Evolutionary conservation across 1,284 basidiomycete species (phyloP).

Genomic region (Apiotrichum sp.): DNA sequence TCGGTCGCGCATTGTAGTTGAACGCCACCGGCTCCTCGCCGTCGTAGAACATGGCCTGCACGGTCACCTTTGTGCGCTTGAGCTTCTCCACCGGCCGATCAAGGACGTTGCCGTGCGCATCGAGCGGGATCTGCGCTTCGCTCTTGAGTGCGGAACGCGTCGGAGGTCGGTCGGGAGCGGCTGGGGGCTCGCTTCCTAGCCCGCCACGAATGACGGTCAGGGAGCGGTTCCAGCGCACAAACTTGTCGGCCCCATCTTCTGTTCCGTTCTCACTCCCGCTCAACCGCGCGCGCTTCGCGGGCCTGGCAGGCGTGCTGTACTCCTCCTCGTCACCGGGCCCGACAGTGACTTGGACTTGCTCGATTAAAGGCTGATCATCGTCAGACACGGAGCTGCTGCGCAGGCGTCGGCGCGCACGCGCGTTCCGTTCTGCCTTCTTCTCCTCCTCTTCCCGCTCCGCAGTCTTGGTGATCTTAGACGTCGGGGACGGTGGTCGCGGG

Average conservation of each 20-base stretch:
- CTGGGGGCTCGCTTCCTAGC: background rate
- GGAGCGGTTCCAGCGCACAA: slow-evolving; percentile 71
- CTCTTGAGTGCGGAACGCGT: slow-evolving; percentile 5
- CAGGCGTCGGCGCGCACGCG: slow-evolving; percentile 61
- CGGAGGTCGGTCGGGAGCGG: background rate
- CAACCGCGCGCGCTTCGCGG: slow-evolving; percentile 24
- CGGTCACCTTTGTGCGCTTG: slow-evolving; percentile 60
- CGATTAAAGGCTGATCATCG: slow-evolving; percentile 15
- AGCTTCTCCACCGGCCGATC: slow-evolving; percentile 59
- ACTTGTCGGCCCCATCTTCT: background rate
- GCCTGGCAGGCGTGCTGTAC: slow-evolving; percentile 58
- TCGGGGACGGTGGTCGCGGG: slow-evolving; percentile 67
- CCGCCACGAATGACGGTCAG: slow-evolving; percentile 45
- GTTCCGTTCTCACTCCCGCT: background rate
- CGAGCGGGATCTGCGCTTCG: slow-evolving; percentile 57
- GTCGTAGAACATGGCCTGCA: slow-evolving; percentile 77
- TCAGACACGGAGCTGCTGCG: slow-evolving; percentile 41
- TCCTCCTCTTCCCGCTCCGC: slow-evolving; percentile 66
- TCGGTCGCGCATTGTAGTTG: background rate
- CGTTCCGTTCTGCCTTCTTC: slow-evolving; percentile 56
- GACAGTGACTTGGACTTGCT: slow-evolving; percentile 8
- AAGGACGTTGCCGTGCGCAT: slow-evolving; percentile 66
- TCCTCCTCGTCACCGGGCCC: slow-evolving; percentile 64
- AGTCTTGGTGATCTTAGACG: slow-evolving; percentile 64
- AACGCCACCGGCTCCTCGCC: slow-evolving; percentile 52